A percentile compares a stretch with the other conserved stretches of the same genome.
Evolutionary conservation across 202 grass and related monocot genomes (phyloP).

Genomic region (Bolboschoenoplectus hybrid): DNA sequence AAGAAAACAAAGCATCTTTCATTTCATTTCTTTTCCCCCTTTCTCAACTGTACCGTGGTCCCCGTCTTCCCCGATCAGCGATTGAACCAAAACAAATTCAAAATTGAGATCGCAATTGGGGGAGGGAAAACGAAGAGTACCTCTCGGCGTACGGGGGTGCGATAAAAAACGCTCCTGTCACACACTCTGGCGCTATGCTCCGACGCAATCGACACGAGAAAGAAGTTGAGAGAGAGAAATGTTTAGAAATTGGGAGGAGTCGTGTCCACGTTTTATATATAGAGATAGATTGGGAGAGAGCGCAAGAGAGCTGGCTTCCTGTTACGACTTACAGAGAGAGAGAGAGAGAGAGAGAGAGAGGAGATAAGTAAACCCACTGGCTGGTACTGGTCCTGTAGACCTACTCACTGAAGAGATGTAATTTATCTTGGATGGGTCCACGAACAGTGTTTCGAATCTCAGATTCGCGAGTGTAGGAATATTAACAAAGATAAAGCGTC

Average conservation of each 20-base stretch:
- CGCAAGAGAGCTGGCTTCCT: slow-evolving; percentile 31
- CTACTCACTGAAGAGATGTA: neutral
- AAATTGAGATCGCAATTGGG: slow-evolving; percentile 38
- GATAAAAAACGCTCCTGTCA: neutral
- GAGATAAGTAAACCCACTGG: neutral
- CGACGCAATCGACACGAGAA: slow-evolving; percentile 30
- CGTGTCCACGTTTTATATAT: slow-evolving; percentile 39
- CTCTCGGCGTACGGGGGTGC: neutral
- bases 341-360: neutral
- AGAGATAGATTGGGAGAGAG: slow-evolving; percentile 27
- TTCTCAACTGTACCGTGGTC: neutral
- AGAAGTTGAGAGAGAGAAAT: neutral
- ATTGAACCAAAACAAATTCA: slow-evolving; percentile 25
- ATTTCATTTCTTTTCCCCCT: neutral
- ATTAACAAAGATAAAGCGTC: neutral
- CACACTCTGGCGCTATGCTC: slow-evolving; percentile 21
- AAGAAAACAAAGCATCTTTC: slow-evolving; percentile 6
- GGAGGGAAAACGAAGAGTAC: slow-evolving; percentile 13
- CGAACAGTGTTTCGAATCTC: neutral
- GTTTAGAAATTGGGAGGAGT: slow-evolving; percentile 32
- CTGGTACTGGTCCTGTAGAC: slow-evolving; percentile 7
- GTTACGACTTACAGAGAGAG: slow-evolving; percentile 9
- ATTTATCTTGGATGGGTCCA: neutral
- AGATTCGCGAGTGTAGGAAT: neutral
- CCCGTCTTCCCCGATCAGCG: slow-evolving; percentile 21